A percentile compares a stretch with the other conserved stretches of the same genome.
These are phyloP conservation scores for Penicillium mononematosum DNA, from an alignment of 495 filamentous ascomycete species.

Conservation along the genomic window DNA sequence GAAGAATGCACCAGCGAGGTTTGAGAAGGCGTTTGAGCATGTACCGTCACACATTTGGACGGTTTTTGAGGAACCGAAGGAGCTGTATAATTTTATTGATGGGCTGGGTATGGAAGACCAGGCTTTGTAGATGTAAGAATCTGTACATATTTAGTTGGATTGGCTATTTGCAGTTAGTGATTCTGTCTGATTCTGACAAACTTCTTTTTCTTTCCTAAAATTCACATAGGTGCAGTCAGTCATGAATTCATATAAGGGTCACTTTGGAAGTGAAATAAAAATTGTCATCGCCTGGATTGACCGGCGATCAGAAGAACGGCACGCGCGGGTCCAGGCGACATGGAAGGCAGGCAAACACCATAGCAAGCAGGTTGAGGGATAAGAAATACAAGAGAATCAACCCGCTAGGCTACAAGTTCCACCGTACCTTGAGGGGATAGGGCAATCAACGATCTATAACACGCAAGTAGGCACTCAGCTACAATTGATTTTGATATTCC, in stretches of 20 bases:
- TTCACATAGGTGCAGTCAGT: too few species aligned
- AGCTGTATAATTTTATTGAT: slow-evolving; percentile 54
- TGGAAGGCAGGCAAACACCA: not conserved
- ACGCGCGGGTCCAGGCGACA: not conserved
- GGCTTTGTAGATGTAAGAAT: slow-evolving; percentile 15
- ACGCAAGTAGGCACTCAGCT: too few species aligned
- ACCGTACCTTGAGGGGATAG: not conserved
- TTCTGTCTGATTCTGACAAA: not conserved
- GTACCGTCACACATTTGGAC: slow-evolving; percentile 71
- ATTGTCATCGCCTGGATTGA: not conserved
- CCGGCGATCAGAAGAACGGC: not conserved
- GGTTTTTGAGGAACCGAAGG: slow-evolving; percentile 72
- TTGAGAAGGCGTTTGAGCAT: slow-evolving; percentile 78
- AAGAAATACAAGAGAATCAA: not conserved
- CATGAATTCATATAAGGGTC: not conserved
- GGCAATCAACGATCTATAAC: not conserved
- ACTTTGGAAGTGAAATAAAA: not conserved
- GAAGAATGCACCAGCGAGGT: slow-evolving; percentile 71
- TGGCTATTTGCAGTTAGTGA: not conserved
- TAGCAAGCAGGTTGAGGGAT: not conserved
- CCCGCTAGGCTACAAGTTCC: not conserved
- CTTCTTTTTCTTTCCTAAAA: not conserved
- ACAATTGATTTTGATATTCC: not conserved
- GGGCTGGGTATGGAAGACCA: slow-evolving; percentile 36
- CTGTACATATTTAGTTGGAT: slow-evolving; percentile 1